These are phyloP conservation scores for Trichomonascus vanleenenianus DNA, from an alignment of 805 yeast species.

Conservation along the genomic window DNA sequence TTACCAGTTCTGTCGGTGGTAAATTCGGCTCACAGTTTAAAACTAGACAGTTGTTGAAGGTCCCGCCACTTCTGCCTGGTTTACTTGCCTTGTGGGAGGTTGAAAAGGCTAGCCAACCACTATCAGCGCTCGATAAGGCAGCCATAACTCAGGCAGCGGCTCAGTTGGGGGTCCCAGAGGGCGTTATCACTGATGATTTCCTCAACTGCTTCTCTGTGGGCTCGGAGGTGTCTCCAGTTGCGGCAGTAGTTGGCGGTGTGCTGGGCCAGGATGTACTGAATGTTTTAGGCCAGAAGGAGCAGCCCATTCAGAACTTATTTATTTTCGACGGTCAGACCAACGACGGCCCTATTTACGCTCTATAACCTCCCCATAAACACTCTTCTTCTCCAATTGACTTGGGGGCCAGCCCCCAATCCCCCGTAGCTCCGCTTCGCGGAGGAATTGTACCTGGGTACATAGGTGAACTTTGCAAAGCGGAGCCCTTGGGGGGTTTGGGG, in stretches of 20 bases:
- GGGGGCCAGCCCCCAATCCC: too few species aligned
- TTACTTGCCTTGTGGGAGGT: constrained; percentile 44
- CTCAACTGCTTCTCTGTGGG: constrained; percentile 25
- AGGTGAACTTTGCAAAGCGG: too few species aligned
- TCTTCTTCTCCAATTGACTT: too few species aligned
- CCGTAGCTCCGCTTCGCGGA: too few species aligned
- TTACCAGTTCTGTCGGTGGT: constrained; percentile 16
- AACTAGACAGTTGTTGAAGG: constrained; percentile 33
- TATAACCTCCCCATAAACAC: constrained; percentile 22
- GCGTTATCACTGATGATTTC: constrained; percentile 36
- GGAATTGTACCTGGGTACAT: too few species aligned
- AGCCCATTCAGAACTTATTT: constrained; percentile 75
- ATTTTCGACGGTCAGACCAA: constrained; percentile 64
- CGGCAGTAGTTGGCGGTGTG: constrained; percentile 85
- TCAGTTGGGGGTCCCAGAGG: constrained; percentile 36
- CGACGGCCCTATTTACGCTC: constrained; percentile 68
- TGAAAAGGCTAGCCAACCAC: background rate
- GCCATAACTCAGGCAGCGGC: background rate
- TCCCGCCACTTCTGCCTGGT: constrained; percentile 52
- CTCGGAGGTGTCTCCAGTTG: constrained; percentile 70
- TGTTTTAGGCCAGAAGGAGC: constrained; percentile 62
- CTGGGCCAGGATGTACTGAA: constrained; percentile 88
- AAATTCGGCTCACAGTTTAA: constrained; percentile 10
- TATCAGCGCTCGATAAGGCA: background rate
- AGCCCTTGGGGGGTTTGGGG: too few species aligned